A percentile compares a stretch with the other conserved stretches of the same genome.
These are phyloP conservation scores for Agastache rugosa DNA, from an alignment of 257 asterid species.

Conservation along the genomic window DNA sequence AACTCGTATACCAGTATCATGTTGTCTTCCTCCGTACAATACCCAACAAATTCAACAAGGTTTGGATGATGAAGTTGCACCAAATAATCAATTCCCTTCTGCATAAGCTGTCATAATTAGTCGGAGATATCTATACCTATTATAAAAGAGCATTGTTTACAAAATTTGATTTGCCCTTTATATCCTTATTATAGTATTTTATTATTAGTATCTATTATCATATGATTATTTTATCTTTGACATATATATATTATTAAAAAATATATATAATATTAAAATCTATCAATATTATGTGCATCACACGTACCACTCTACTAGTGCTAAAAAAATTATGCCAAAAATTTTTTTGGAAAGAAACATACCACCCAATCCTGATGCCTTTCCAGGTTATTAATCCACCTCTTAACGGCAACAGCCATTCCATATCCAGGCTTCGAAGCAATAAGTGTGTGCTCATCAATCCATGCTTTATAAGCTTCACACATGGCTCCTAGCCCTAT, in stretches of 20 bases:
- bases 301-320: no score
- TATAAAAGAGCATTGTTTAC: no score
- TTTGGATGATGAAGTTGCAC: constrained; percentile 61
- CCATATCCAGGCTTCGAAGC: constrained; percentile 21
- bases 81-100: constrained; percentile 47
- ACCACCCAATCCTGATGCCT: constrained; percentile 13
- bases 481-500: constrained; percentile 4
- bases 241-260: no score
- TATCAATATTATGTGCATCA: no score
- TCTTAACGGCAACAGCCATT: constrained; percentile 27
- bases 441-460: constrained; percentile 13
- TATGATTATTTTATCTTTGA: no score
- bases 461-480: constrained; percentile 18
- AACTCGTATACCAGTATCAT: constrained; percentile 57
- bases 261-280: no score
- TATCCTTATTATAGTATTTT: no score
- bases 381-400: background rate
- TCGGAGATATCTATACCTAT: no score
- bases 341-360: background rate
- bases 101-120: constrained; percentile 21
- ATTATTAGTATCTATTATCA: no score
- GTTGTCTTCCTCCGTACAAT: constrained; percentile 55
- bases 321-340: background rate
- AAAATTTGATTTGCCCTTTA: no score
- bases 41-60: constrained; percentile 52